phyloP scores from a whole-genome alignment of 306 rosid species.

The Senna siamea region DNA sequence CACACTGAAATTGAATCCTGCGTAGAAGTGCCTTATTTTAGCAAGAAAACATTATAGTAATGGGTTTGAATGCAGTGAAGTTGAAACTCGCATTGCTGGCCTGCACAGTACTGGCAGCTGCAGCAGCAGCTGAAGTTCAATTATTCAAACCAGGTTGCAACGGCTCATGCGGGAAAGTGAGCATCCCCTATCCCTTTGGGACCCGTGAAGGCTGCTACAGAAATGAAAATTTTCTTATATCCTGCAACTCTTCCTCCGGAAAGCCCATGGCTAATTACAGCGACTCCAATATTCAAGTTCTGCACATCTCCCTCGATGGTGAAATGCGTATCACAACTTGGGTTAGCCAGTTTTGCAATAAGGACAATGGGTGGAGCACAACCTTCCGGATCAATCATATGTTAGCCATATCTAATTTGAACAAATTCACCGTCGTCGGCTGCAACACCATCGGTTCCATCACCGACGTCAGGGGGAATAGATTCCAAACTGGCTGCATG shows the following conservation, averaged over 20 bases:
- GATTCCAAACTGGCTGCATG: neutral
- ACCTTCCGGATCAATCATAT: too few relatives aligned
- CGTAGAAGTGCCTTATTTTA: too few relatives aligned
- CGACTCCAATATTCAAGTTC: neutral
- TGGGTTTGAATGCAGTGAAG: neutral
- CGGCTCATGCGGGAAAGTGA: neutral
- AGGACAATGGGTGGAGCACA: too few relatives aligned
- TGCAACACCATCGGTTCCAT: neutral
- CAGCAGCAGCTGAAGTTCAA: too few relatives aligned
- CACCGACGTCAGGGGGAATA: neutral
- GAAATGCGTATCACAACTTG: neutral
- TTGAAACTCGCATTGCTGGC: neutral
- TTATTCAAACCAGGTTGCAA: neutral
- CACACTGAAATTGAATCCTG: too few relatives aligned
- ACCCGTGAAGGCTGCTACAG: neutral
- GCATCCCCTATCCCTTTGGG: conserved; percentile 27
- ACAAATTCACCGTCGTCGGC: neutral
- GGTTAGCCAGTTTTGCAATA: neutral
- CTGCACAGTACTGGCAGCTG: neutral
- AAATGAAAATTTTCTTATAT: neutral
- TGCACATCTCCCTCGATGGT: neutral
- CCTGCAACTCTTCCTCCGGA: neutral
- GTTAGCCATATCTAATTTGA: neutral
- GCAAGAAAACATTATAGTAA: neutral
- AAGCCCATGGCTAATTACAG: neutral